A percentile compares a stretch with the other conserved stretches of the same genome.
These are phyloP conservation scores for Rhodotorula babjevae DNA, from an alignment of 768 basidiomycete species.

Conservation along the genomic window DNA sequence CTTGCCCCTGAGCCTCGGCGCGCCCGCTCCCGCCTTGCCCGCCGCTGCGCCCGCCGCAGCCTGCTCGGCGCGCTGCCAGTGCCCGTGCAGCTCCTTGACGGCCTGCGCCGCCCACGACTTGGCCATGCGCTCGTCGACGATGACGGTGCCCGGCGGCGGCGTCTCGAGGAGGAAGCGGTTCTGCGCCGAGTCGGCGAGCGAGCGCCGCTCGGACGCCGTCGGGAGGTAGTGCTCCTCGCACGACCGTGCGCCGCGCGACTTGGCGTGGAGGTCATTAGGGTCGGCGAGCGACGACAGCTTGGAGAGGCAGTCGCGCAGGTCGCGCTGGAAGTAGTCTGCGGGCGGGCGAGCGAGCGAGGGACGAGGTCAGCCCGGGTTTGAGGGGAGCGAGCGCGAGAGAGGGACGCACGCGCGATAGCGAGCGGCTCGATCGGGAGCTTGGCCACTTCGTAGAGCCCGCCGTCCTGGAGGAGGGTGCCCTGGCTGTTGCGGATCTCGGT, in stretches of 20 bases:
- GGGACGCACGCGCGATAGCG: conserved; percentile 24
- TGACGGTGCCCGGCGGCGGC: conserved; percentile 11
- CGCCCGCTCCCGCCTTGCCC: not conserved
- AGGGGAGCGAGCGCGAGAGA: not conserved
- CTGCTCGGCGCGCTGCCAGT: not conserved
- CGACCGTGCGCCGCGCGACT: conserved; percentile 13
- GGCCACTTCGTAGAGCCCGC: conserved; percentile 9
- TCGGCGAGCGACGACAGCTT: conserved; percentile 26
- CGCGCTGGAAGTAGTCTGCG: conserved; percentile 36
- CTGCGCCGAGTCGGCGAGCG: conserved; percentile 1
- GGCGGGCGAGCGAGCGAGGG: not conserved
- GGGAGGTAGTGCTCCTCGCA: conserved; percentile 38
- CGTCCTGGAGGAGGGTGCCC: conserved; percentile 13
- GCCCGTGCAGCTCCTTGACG: not conserved
- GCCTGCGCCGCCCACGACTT: conserved; percentile 24
- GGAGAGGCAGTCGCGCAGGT: conserved; percentile 28
- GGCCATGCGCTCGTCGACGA: conserved; percentile 17
- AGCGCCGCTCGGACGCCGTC: conserved; percentile 7
- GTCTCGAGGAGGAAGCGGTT: conserved; percentile 21
- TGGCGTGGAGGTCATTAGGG: conserved; percentile 20
- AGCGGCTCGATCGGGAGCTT: conserved; percentile 31
- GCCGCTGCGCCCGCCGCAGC: not conserved
- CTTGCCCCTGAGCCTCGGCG: not conserved
- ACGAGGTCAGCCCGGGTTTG: not conserved
- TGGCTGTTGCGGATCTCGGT: conserved; percentile 16